Evolutionary conservation across 2,329 filamentous ascomycete species (phyloP), one percentile per base, ranked within the genome.

Genomic region (Pseudopyricularia javanii): DNA sequence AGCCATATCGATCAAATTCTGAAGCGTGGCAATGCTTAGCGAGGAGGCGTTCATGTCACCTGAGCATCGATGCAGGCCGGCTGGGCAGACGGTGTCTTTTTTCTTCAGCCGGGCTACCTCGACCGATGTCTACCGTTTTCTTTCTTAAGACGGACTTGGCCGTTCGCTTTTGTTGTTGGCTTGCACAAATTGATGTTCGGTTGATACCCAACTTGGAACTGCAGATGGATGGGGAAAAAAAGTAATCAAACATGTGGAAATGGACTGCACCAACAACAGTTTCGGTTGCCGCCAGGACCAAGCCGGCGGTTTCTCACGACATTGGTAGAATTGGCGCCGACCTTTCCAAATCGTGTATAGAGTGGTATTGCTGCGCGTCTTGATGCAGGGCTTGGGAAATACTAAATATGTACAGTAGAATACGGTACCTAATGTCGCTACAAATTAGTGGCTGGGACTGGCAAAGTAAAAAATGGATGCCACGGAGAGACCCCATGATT

Each of bases 1-100:
- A 83, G 91, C 59, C 89, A 95, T 64, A 85, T 97, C 60, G 86
- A 95, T 66, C 86, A 90, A 68, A 91, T 97, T 65, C 78, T 97
- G 63, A 79, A 80, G 64, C 70, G 78, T 51, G 73, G 72, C 20
- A 37, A 34, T 33, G 70, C 70, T 24, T 37, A 43, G 17, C 37
- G 17, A 43, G n/a, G n/a, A n/a, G n/a, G n/a, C n/a, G n/a, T n/a
- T 35, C 45, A 24, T 30, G n/a, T n/a, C 50, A 12, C 48, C 49
- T 45, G 30, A 30, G 53, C 50, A 43, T 22, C 14, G 34, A 26
- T 32, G 34, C n/a, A 14, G 12, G 40, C 28, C 4, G 17, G n/a
- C 37, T 43, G 17, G 17, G n/a, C 37, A 43, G 1, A n/a, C n/a
- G n/a, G n/a, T n/a, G n/a, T n/a, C n/a, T n/a, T n/a, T n/a, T n/a